Conservation (phyloP, 345 rosid species). For the Populus simonii region DNA sequence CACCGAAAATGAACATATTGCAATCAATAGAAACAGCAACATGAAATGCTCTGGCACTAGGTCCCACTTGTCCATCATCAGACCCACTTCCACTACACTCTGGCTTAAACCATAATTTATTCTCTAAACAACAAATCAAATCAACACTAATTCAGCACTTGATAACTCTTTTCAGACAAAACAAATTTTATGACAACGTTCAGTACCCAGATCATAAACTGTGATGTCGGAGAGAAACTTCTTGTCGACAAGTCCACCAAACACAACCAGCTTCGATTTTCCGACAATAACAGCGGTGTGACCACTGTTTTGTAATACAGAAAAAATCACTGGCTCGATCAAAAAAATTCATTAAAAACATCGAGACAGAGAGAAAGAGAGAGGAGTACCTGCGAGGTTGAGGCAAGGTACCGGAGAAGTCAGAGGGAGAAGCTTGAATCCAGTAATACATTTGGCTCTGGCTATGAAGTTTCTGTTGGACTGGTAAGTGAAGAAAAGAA, state of each 20-base stretch:
- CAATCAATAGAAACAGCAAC: slow-evolving; percentile 89
- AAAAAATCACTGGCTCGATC: too few relatives aligned
- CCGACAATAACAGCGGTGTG: slow-evolving; percentile 76
- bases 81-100: slow-evolving; percentile 83
- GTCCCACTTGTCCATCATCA: slow-evolving; percentile 81
- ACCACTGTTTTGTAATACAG: slow-evolving; percentile 46
- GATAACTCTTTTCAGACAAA: too few relatives aligned
- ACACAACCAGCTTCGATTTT: slow-evolving; percentile 75
- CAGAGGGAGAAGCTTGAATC: slow-evolving; percentile 81
- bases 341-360: too few relatives aligned
- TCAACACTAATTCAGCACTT: neutral
- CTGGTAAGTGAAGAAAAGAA: too few relatives aligned
- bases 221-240: slow-evolving; percentile 64
- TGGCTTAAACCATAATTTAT: slow-evolving; percentile 87
- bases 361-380: neutral
- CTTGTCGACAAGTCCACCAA: slow-evolving; percentile 86
- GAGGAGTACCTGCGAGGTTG: slow-evolving; percentile 68
- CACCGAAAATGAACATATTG: slow-evolving; percentile 94
- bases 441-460: slow-evolving; percentile 65
- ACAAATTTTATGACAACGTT: neutral
- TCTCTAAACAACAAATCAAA: slow-evolving; percentile 44
- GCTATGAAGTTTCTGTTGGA: neutral
- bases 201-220: slow-evolving; percentile 78
- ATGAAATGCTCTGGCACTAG: slow-evolving; percentile 88
- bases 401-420: slow-evolving; percentile 71